A percentile compares a stretch with the other conserved stretches of the same genome.
Conservation (phyloP, 345 rosid genomes). For the Eucalyptus curtisii region DNA sequence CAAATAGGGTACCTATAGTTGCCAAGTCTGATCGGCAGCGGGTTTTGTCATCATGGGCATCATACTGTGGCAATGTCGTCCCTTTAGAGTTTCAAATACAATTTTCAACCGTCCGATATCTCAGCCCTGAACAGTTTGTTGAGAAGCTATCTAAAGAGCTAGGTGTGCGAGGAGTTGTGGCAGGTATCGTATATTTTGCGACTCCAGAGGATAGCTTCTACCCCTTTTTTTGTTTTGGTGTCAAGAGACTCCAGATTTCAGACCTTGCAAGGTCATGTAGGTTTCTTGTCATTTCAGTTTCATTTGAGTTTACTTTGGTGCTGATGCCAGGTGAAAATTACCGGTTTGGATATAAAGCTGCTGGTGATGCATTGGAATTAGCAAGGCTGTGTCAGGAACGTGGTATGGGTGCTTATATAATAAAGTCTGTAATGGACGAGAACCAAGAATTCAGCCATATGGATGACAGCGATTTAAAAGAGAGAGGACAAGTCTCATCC, state of each 20-base stretch:
- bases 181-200: slow-evolving; percentile 25
- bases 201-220: neutral
- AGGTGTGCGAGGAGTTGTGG: slow-evolving; percentile 72
- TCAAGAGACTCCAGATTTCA: neutral
- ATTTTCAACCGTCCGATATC: slow-evolving; percentile 74
- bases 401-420: slow-evolving; percentile 57
- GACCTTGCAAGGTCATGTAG: neutral
- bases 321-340: slow-evolving; percentile 65
- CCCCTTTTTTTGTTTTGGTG: neutral
- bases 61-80: slow-evolving; percentile 48
- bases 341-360: slow-evolving; percentile 85
- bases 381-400: slow-evolving; percentile 59
- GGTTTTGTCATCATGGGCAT: slow-evolving; percentile 73
- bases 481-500: slow-evolving; percentile 89
- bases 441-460: slow-evolving; percentile 27
- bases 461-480: slow-evolving; percentile 33
- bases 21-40: slow-evolving; percentile 83
- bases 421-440: slow-evolving; percentile 86
- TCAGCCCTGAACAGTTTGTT: slow-evolving; percentile 74
- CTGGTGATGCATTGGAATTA: slow-evolving; percentile 75
- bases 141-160: slow-evolving; percentile 82
- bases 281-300: neutral
- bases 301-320: neutral
- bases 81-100: slow-evolving; percentile 61
- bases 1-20: slow-evolving; percentile 67